Percentiles rank a stretch among this genome's conserved stretches.
These are phyloP conservation scores for Nemophila menziesii DNA, from an alignment of 257 asterid genomes.

Conservation along the genomic window DNA sequence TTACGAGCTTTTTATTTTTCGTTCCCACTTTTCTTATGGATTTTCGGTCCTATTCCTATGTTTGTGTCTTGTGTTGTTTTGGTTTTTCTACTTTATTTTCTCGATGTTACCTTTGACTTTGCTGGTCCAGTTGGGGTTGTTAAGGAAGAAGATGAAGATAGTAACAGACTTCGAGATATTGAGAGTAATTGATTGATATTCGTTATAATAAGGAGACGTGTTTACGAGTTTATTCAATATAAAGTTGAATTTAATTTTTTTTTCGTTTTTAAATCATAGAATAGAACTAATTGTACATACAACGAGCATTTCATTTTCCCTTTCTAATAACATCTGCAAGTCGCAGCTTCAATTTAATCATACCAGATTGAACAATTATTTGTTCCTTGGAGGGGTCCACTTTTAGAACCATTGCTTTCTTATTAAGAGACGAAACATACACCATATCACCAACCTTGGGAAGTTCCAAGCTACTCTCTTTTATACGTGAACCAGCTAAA, in stretches of 20 bases:
- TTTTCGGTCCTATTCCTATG: slow-evolving; percentile 89
- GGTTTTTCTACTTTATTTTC: slow-evolving; percentile 49
- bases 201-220: not conserved
- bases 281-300: not conserved
- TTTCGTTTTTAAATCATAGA: no score
- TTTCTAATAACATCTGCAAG: slow-evolving; percentile 35
- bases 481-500: not conserved
- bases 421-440: slow-evolving; percentile 61
- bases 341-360: slow-evolving; percentile 68
- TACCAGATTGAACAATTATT: slow-evolving; percentile 72
- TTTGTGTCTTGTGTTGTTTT: slow-evolving; percentile 40
- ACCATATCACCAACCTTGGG: slow-evolving; percentile 80
- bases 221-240: no score
- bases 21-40: slow-evolving; percentile 75
- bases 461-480: slow-evolving; percentile 30
- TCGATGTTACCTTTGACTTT: slow-evolving; percentile 41
- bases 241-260: no score
- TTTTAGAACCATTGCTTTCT: slow-evolving; percentile 52
- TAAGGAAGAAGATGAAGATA: slow-evolving; percentile 11
- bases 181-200: slow-evolving; percentile 3
- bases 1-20: slow-evolving; percentile 73
- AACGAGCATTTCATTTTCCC: slow-evolving; percentile 7
- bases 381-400: slow-evolving; percentile 58
- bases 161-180: not conserved
- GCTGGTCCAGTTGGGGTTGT: slow-evolving; percentile 8